phyloP scores from a whole-genome alignment of 2,329 filamentous ascomycete genomes.

The Mariannaea sp. region DNA sequence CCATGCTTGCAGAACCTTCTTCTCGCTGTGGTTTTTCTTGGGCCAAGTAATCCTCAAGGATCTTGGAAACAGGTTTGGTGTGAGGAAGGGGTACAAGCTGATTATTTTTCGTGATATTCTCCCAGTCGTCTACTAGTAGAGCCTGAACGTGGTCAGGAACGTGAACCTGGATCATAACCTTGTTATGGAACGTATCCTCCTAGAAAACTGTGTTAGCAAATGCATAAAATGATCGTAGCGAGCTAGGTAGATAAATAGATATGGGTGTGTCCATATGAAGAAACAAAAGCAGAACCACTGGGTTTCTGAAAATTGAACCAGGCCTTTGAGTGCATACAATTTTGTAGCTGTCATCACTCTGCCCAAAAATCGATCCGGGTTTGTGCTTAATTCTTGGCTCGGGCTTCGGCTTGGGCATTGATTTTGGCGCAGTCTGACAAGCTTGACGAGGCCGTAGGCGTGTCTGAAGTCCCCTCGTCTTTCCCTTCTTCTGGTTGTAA shows the following conservation, averaged over 20 bases:
- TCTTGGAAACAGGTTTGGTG: slow-evolving; percentile 71
- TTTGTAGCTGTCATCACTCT: slow-evolving; percentile 1
- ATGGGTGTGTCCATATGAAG: not conserved
- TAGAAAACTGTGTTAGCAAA: slow-evolving; percentile 45
- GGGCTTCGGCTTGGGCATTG: too few species aligned
- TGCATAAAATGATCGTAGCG: not conserved
- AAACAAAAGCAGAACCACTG: not conserved
- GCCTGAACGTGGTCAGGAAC: slow-evolving; percentile 91
- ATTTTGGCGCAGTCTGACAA: too few species aligned
- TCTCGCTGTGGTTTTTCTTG: slow-evolving; percentile 70
- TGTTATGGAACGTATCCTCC: slow-evolving; percentile 86
- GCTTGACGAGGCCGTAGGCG: not conserved
- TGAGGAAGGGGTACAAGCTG: slow-evolving; percentile 87
- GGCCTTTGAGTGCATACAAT: not conserved
- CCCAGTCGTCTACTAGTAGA: slow-evolving; percentile 96
- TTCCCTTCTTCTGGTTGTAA: not conserved
- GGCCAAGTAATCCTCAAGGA: slow-evolving; percentile 80
- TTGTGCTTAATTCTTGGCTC: too few species aligned
- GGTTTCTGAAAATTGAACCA: not conserved
- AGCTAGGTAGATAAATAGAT: not conserved
- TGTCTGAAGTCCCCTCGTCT: not conserved
- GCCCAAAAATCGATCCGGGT: too few species aligned
- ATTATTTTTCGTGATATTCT: slow-evolving; percentile 95
- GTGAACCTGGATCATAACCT: slow-evolving; percentile 83
- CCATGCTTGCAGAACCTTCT: slow-evolving; percentile 70